Evolutionary conservation across 352 stramenopile genomes (phyloP), one percentile per base, ranked within the genome.

Genomic region (Pythium dissotocum): DNA sequence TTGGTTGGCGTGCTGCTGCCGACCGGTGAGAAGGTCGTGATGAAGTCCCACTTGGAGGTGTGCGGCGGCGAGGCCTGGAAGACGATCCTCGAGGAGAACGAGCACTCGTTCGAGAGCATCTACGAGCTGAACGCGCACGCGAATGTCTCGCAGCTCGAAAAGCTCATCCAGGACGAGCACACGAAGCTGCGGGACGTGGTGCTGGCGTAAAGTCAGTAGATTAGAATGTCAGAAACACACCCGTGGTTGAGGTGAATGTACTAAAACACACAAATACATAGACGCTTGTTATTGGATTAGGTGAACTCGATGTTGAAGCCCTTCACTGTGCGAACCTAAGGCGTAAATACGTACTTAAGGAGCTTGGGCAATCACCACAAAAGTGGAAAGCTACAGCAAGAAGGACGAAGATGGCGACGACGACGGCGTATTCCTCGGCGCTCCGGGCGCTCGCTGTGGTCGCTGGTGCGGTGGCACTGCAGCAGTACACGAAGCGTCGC

Each of bases 11-110:
- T 99, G 33, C 86, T 98, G 55, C 74, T 97, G 36, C 89, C 92
- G 18, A 79, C 94, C 70, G 97, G 97, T 60, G 91, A 94, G 70
- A 95, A 97, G 67, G 87, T 97, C 42, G 74, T 97, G 56, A 94
- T 99, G 77, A 93, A 88, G 56, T 98, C 89, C 30, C 88, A 91
- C 65, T 87, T 98, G 65, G 83, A 94, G 52, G 93, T 98, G 71
- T 98, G 96, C 80, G 97, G 97, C 62, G 94, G 95, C 62, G 88
- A 97, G 56, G 90, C 86, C 32, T 99, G 97, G 97, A 98, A 98
- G 77, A 87, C 85, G 5, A 89, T 95, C 69, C 67, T 98, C 33
- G 82, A 94, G 40, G 82, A 93, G 59, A 99, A 99, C 78, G 76
- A 88, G 53, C 78, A 98, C 63, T 98, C 93, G 35, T 99, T 99